A percentile compares a stretch with the other conserved stretches of the same genome.
Conservation (phyloP, 2,329 filamentous ascomycete genomes). For the Aspergillus neotritici region DNA sequence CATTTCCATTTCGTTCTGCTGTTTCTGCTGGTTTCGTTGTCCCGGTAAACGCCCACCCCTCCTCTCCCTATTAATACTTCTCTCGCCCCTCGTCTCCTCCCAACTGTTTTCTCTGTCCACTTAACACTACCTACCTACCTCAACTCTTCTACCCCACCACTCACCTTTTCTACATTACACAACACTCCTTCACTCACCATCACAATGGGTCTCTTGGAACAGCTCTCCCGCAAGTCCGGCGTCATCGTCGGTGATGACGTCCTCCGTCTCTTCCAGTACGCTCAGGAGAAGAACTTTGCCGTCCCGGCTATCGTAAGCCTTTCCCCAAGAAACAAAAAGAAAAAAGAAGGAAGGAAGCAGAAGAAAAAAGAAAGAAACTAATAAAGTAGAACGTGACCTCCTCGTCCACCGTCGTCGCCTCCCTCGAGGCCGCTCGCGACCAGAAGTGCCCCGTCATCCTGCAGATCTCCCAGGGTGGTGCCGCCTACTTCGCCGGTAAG, state of each 20-base stretch:
- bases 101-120: neutral
- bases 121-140: conserved; percentile 2
- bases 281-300: conserved; percentile 79
- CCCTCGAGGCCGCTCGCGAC: conserved; percentile 92
- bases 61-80: neutral
- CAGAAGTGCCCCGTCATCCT: conserved; percentile 87
- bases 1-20: conserved; percentile 6
- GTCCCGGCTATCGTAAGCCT: conserved; percentile 68
- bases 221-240: conserved; percentile 59
- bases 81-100: conserved; percentile 5
- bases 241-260: conserved; percentile 65
- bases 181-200: conserved; percentile 6
- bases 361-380: neutral
- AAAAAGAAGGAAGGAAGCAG: neutral
- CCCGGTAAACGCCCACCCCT: conserved; percentile 19
- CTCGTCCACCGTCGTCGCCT: conserved; percentile 76
- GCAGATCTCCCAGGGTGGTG: conserved; percentile 88
- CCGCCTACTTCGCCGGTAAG: conserved; percentile 89
- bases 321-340: neutral
- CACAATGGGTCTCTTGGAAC: conserved; percentile 46
- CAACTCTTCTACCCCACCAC: conserved; percentile 3
- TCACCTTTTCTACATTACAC: neutral
- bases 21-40: conserved; percentile 21
- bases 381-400: conserved; percentile 73
- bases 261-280: conserved; percentile 76